These are phyloP conservation scores for Penicillium flavigenum DNA, from an alignment of 495 filamentous ascomycete species.

Conservation along the genomic window DNA sequence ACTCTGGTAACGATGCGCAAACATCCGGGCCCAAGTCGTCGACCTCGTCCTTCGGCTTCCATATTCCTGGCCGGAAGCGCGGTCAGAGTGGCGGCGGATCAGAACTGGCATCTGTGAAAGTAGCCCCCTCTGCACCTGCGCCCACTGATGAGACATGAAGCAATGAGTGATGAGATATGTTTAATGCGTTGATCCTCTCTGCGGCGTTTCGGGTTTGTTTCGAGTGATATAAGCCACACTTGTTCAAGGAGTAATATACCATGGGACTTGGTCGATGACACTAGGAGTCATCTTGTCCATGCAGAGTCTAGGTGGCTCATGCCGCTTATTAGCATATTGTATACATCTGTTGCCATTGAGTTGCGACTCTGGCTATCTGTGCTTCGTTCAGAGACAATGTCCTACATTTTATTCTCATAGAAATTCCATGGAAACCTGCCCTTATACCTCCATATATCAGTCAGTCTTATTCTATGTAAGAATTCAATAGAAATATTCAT, in stretches of 20 bases:
- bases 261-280: not conserved
- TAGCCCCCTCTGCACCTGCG: slow-evolving; percentile 21
- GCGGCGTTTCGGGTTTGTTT: slow-evolving; percentile 19
- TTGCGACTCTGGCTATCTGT: not conserved
- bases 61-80: slow-evolving; percentile 69
- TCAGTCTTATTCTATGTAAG: not conserved
- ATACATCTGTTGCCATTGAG: slow-evolving; percentile 10
- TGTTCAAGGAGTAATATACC: slow-evolving; percentile 4
- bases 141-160: slow-evolving; percentile 32
- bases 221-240: slow-evolving; percentile 2
- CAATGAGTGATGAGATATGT: slow-evolving; percentile 12
- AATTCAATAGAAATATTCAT: not conserved
- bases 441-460: not conserved
- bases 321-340: slow-evolving; percentile 10
- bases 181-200: slow-evolving; percentile 3
- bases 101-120: slow-evolving; percentile 61
- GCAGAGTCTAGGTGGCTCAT: not conserved
- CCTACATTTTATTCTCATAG: not conserved
- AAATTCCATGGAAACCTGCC: not conserved
- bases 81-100: slow-evolving; percentile 71
- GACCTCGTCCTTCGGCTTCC: slow-evolving; percentile 57
- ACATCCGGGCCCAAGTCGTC: slow-evolving; percentile 47
- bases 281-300: not conserved
- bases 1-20: slow-evolving; percentile 46
- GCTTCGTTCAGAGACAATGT: not conserved